Base-by-base conservation (phyloP, 2,329 filamentous ascomycete genomes). In the Trichothecium sympodiale region DNA sequence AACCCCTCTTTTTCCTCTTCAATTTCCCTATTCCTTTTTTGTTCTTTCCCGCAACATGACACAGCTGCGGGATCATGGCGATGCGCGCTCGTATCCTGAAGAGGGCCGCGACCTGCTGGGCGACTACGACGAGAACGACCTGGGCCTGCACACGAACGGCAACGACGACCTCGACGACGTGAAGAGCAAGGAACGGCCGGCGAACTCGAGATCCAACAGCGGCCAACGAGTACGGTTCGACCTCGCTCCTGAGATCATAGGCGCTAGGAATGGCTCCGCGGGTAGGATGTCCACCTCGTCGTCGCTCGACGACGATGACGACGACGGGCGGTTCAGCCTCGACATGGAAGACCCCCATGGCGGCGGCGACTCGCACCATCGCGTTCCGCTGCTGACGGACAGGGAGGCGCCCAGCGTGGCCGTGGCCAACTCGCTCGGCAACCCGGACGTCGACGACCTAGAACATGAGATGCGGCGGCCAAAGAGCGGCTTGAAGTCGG, bases 401-500 rank as follows among this genome's bases (percentile, higher is more conserved):
- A 85, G 93, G 43, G 83, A 91, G 57, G 84, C 84, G 1, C 87
- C 88, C 1, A 83, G 81, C 41, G 78, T 74, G 13, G 51, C 84
- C 9, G 61, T 94, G 33, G 84, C 71, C 68, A 62, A 80, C 59
- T 46, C 56, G 5, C 56, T 57, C 48, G 60, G 61, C 43, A 53
- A 54, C 20, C 63, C 67, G 45, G 57, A 65, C 17, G 55, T 65
- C 35, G 48, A 52, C 36, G 68, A 66, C 59, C 69, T 67, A 5
- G 67, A 71, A 47, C 60, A 64, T 25, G 73, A 79, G 53, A 65
- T 68, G 38, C 51, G 52, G 29, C 71, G 88, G 38, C 87, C 89
- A 32, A 89, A 89, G 61, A 94, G 85, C 39, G 82, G 83, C 5
- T 71, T 96, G 61, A 70, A 74, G 42, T 85, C 82, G 54, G 89